Conservation (phyloP, 2,329 filamentous ascomycete species). For the Dichotomopilus funicola region DNA sequence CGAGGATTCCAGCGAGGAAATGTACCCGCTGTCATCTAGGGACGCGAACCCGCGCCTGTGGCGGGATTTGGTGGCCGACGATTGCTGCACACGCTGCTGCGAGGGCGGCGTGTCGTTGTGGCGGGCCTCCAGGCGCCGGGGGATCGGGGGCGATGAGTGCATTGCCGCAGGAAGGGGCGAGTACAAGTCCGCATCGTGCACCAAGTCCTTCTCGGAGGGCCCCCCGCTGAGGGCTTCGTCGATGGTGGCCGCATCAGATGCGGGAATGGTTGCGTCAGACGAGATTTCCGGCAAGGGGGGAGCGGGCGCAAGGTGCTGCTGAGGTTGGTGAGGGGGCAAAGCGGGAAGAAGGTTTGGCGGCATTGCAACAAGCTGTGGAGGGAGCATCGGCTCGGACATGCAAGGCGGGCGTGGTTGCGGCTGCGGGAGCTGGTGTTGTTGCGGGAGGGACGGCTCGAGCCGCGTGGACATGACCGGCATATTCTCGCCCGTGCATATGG, state of each 20-base stretch:
- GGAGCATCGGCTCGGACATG: conserved; percentile 43
- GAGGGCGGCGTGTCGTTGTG: conserved; percentile 73
- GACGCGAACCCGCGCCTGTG: conserved; percentile 72
- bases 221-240: conserved; percentile 44
- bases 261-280: conserved; percentile 70
- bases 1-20: conserved; percentile 91
- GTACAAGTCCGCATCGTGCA: conserved; percentile 49
- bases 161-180: conserved; percentile 67
- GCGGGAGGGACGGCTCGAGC: conserved; percentile 44
- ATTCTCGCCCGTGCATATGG: conserved; percentile 49
- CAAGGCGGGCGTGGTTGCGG: conserved; percentile 16
- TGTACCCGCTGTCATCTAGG: conserved; percentile 92
- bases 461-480: conserved; percentile 51
- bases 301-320: conserved; percentile 16
- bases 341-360: conserved; percentile 35
- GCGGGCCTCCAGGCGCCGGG: conserved; percentile 50
- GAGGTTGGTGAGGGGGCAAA: conserved; percentile 28
- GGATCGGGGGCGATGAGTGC: conserved; percentile 84
- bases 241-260: conserved; percentile 57
- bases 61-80: conserved; percentile 51
- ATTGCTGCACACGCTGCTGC: conserved; percentile 51
- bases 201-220: conserved; percentile 34
- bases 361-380: conserved; percentile 35
- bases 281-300: conserved; percentile 50
- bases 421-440: conserved; percentile 7